Evolutionary conservation across 2,329 filamentous ascomycete genomes (phyloP).

Genomic region (Lecanoromycetidae sp.): DNA sequence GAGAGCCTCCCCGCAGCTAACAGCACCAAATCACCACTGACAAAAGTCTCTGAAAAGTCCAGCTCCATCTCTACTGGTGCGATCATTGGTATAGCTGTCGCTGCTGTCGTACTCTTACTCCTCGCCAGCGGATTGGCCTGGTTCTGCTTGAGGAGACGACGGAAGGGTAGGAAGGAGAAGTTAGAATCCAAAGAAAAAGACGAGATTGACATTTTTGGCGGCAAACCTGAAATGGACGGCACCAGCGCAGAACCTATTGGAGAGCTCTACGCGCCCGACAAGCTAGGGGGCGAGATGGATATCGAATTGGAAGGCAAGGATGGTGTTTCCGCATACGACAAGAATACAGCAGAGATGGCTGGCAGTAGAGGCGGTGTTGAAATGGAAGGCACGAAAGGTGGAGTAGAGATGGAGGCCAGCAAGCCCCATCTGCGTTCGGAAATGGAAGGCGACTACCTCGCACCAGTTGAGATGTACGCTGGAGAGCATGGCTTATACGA

Average conservation of each 20-base stretch:
- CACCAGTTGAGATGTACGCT: constrained; percentile 13
- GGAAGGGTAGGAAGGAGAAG: constrained; percentile 5
- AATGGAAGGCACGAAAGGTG: constrained; percentile 12
- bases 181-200: background rate
- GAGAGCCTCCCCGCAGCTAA: constrained; percentile 2
- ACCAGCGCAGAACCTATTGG: background rate
- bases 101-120: constrained; percentile 2
- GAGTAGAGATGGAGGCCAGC: constrained; percentile 11
- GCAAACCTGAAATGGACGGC: constrained; percentile 14
- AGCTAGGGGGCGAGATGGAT: constrained; percentile 3
- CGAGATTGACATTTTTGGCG: background rate
- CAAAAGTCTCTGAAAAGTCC: background rate
- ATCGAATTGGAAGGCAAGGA: constrained; percentile 8
- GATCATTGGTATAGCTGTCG: constrained; percentile 13
- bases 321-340: background rate
- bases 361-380: constrained; percentile 7
- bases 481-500: constrained; percentile 10
- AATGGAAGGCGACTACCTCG: constrained; percentile 4
- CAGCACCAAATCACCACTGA: constrained; percentile 4
- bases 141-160: constrained; percentile 1
- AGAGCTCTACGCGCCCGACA: constrained; percentile 3
- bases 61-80: constrained; percentile 11
- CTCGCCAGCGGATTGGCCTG: constrained; percentile 1
- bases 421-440: background rate
- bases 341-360: constrained; percentile 9